phyloP scores from a whole-genome alignment of 495 filamentous ascomycete genomes.

The Podospora pseudocomata region DNA sequence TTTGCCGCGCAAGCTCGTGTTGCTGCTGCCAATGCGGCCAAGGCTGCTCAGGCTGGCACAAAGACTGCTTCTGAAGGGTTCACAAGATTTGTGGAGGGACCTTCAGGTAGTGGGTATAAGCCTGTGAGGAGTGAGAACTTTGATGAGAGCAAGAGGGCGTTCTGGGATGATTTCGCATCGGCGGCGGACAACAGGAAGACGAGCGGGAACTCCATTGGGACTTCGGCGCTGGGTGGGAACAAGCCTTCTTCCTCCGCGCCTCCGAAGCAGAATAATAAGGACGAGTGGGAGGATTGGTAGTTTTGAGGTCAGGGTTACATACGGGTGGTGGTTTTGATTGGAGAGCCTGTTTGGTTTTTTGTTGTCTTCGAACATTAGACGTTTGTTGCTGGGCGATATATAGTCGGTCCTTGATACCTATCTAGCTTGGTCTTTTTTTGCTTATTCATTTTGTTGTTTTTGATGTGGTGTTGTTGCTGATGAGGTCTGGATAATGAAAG shows the following conservation, averaged over 20 bases:
- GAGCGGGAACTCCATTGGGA: slow-evolving; percentile 58
- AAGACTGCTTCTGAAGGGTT: slow-evolving; percentile 72
- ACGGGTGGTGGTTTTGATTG: not conserved
- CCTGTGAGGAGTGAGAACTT: slow-evolving; percentile 32
- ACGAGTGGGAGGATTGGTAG: slow-evolving; percentile 67
- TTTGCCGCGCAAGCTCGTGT: slow-evolving; percentile 74
- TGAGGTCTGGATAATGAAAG: not conserved
- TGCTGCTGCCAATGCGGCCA: slow-evolving; percentile 64
- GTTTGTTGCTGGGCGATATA: not conserved
- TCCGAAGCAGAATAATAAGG: slow-evolving; percentile 41
- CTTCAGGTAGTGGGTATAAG: slow-evolving; percentile 30
- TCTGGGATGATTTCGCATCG: slow-evolving; percentile 80
- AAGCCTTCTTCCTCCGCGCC: slow-evolving; percentile 31
- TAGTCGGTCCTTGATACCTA: not conserved
- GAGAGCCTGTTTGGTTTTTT: not conserved
- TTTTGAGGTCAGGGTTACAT: not conserved
- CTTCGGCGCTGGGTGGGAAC: slow-evolving; percentile 60
- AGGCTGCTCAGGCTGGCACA: slow-evolving; percentile 56
- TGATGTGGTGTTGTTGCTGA: not conserved
- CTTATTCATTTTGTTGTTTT: not conserved
- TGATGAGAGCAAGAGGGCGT: slow-evolving; percentile 69
- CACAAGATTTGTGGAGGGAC: slow-evolving; percentile 73
- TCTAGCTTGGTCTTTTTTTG: not conserved
- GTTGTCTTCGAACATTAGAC: not conserved
- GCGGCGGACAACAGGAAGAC: slow-evolving; percentile 46